Conservation (phyloP, 2,329 filamentous ascomycete species). For the Monosporascus sp. region DNA sequence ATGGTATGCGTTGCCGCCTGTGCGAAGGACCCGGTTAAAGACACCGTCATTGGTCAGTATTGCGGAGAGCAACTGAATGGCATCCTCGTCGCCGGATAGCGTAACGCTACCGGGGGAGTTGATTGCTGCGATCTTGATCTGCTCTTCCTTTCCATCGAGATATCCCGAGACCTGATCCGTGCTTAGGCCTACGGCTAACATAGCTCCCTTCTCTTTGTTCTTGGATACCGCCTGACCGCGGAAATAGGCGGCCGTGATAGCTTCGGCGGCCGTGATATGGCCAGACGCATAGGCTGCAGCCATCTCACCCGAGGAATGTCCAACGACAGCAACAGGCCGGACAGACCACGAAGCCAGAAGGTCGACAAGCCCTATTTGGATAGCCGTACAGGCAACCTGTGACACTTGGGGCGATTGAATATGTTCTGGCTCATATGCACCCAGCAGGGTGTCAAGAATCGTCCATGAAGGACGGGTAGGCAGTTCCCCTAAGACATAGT, state of each 20-base stretch:
- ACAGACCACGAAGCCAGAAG: conserved; percentile 26
- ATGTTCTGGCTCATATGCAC: background rate
- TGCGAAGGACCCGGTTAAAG: conserved; percentile 17
- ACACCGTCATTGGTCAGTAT: conserved; percentile 6
- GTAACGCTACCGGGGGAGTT: conserved; percentile 25
- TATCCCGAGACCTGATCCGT: background rate
- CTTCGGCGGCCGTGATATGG: conserved; percentile 6
- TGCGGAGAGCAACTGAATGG: conserved; percentile 7
- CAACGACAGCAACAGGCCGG: conserved; percentile 30
- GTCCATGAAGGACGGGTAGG: conserved; percentile 4
- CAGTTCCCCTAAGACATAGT: conserved; percentile 4
- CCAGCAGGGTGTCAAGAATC: conserved; percentile 1
- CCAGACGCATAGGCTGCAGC: conserved; percentile 24
- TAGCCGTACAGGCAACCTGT: conserved; percentile 25
- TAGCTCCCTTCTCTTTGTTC: conserved; percentile 1
- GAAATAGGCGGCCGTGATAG: conserved; percentile 14
- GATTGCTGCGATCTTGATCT: conserved; percentile 5
- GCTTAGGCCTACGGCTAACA: conserved; percentile 11
- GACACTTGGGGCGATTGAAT: conserved; percentile 15
- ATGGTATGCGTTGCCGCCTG: conserved; percentile 21
- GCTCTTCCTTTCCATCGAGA: background rate
- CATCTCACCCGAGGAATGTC: conserved; percentile 29
- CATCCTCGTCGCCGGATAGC: conserved; percentile 18
- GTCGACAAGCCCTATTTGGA: conserved; percentile 31
- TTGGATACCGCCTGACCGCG: conserved; percentile 6